phyloP scores from a whole-genome alignment of 2,329 filamentous ascomycete species.

The Cercospora nicotianae region DNA sequence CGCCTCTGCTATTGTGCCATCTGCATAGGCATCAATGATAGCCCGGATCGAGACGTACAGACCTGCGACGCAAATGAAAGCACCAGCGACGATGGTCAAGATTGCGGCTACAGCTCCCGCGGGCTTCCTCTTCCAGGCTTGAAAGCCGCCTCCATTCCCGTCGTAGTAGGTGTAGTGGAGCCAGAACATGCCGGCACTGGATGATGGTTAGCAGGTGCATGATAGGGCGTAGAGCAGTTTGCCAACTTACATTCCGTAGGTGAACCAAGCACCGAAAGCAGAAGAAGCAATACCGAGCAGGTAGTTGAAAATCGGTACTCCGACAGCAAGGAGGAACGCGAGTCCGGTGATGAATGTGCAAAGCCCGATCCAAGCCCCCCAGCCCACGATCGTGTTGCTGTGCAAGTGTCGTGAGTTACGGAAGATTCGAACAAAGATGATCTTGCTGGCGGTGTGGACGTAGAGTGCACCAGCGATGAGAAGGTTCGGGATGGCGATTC shows the following conservation, averaged over 20 bases:
- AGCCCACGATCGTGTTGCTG: slow-evolving; percentile 50
- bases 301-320: slow-evolving; percentile 57
- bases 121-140: slow-evolving; percentile 11
- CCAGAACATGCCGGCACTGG: slow-evolving; percentile 49
- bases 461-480: slow-evolving; percentile 53
- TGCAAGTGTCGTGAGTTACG: slow-evolving; percentile 49
- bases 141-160: slow-evolving; percentile 33
- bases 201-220: not conserved
- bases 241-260: slow-evolving; percentile 43
- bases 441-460: slow-evolving; percentile 53
- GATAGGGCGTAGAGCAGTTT: not conserved
- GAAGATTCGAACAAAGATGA: slow-evolving; percentile 55
- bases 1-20: slow-evolving; percentile 30
- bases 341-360: slow-evolving; percentile 49
- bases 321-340: slow-evolving; percentile 47
- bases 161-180: slow-evolving; percentile 51
- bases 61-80: slow-evolving; percentile 50
- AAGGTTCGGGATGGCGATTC: slow-evolving; percentile 53
- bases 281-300: slow-evolving; percentile 53
- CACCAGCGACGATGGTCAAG: slow-evolving; percentile 48
- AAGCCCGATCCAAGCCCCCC: slow-evolving; percentile 50
- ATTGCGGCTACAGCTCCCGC: slow-evolving; percentile 33
- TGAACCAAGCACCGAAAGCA: slow-evolving; percentile 56
- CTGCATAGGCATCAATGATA: slow-evolving; percentile 36
- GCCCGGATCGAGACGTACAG: slow-evolving; percentile 51